Base-by-base conservation (phyloP, 2,329 filamentous ascomycete species). In the Calonectria pauciramosa region DNA sequence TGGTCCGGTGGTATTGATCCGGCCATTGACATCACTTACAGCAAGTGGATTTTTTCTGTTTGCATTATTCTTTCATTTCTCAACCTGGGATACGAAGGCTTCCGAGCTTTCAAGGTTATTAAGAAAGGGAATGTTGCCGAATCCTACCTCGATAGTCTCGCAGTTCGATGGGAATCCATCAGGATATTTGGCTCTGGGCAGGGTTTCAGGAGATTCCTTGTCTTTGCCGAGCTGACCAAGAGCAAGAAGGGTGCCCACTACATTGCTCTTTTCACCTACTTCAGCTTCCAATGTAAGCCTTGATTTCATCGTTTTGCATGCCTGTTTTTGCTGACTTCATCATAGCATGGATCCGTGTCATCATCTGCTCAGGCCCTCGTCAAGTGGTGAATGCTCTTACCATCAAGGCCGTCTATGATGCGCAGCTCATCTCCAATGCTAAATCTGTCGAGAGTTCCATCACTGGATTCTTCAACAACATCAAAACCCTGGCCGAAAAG, bases 1-100 rank as follows among this genome's bases (percentile, higher is more conserved):
- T 99, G 96, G 96, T 95, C 95, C 1, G 95, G 94, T 68, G 90
- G 95, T 78, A 94, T 99, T 79, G 87, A 95, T 79, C 96, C 96
- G 1, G 90, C 91, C 51, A 94, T 99, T 77, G 91, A 93, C 4
- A 92, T 97, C 82, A 87, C 91, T 64, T 91, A 96, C 69, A 94
- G 95, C 16, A 97, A 97, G 87, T 98, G 96, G 96, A 96, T 99
- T 83, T 99, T 99, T 84, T 94, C 95, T 34, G 91, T 92, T 71
- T 98, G 96, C 84, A 99, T 99, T 82, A 94, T 99, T 77, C 89
- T 97, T 44, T 99, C 96, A 13, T 96, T 96, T 84, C 87, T 95
- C 77, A 94, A 99, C 78, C 90, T 97, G 34, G 89, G 87, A 20
- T 97, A 94, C 81, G 94, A 98, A 85, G 95, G 95, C 87, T 83